These are phyloP conservation scores for Ophiostoma sp. DNA, from an alignment of 2,329 filamentous ascomycete species.

Conservation along the genomic window DNA sequence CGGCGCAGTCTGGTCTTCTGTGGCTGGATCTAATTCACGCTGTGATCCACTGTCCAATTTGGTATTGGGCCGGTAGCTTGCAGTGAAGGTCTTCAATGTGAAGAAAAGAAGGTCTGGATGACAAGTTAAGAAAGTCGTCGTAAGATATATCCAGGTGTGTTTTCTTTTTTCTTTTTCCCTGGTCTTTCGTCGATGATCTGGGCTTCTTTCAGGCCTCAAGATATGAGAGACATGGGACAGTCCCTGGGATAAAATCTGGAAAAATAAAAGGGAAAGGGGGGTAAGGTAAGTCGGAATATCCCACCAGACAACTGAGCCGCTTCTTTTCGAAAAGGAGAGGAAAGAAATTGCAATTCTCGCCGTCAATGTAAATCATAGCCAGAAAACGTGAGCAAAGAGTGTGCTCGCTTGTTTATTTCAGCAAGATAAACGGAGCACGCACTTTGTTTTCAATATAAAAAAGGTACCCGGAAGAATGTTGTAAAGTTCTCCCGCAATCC, in stretches of 20 bases:
- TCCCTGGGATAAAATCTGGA: not conserved
- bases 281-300: not conserved
- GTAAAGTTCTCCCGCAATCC: not conserved
- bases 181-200: not conserved
- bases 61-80: not conserved
- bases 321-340: not conserved
- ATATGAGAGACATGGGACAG: not conserved
- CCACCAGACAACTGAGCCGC: not conserved
- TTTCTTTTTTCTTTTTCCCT: not conserved
- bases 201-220: not conserved
- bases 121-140: not conserved
- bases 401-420: not conserved
- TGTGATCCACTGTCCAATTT: conserved; percentile 1
- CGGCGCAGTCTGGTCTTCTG: not conserved
- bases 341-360: not conserved
- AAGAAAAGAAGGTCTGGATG: not conserved
- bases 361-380: not conserved
- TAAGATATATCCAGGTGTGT: not conserved
- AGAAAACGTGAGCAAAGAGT: not conserved
- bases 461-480: not conserved
- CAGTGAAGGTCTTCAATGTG: not conserved
- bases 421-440: not conserved
- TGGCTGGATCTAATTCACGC: not conserved
- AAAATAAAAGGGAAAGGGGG: not conserved
- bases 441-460: not conserved